Evolutionary conservation across 2,329 filamentous ascomycete genomes (phyloP).

Genomic region (Sarocladium oryzae): DNA sequence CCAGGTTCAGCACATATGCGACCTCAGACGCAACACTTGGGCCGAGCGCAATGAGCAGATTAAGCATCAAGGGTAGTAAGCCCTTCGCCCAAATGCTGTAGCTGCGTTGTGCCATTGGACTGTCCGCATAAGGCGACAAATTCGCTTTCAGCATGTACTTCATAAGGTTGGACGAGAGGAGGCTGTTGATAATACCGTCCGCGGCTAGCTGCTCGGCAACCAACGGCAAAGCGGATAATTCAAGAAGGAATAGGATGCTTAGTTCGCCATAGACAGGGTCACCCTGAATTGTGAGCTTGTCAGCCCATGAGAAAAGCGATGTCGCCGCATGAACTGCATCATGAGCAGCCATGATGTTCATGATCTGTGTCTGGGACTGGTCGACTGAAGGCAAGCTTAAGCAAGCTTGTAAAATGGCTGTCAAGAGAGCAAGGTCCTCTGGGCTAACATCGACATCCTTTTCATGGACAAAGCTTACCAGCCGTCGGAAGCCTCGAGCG

Average conservation of each 20-base stretch:
- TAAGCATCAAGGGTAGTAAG: conserved; percentile 80
- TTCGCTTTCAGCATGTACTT: conserved; percentile 65
- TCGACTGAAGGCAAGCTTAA: conserved; percentile 72
- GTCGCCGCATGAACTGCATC: conserved; percentile 74
- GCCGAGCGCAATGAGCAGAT: conserved; percentile 77
- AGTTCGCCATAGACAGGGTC: conserved; percentile 93
- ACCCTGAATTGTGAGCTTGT: conserved; percentile 67
- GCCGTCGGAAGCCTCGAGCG: conserved; percentile 71
- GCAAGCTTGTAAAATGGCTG: conserved; percentile 79
- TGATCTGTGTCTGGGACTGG: conserved; percentile 62
- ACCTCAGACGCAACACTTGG: conserved; percentile 78
- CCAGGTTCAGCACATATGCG: conserved; percentile 81
- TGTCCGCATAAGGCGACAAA: conserved; percentile 74
- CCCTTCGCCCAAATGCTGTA: conserved; percentile 89
- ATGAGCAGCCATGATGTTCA: conserved; percentile 63
- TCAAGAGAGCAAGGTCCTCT: conserved; percentile 80
- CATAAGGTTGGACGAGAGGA: conserved; percentile 73
- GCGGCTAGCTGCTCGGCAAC: conserved; percentile 87
- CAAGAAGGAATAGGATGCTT: conserved; percentile 80
- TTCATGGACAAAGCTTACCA: conserved; percentile 79
- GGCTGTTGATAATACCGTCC: conserved; percentile 72
- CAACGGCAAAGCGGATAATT: conserved; percentile 72
- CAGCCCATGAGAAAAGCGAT: conserved; percentile 89
- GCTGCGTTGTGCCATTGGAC: conserved; percentile 60
- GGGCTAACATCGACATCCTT: conserved; percentile 49